These are phyloP conservation scores for Xylariaceae sp. DNA, from an alignment of 2,329 filamentous ascomycete species.

Conservation along the genomic window DNA sequence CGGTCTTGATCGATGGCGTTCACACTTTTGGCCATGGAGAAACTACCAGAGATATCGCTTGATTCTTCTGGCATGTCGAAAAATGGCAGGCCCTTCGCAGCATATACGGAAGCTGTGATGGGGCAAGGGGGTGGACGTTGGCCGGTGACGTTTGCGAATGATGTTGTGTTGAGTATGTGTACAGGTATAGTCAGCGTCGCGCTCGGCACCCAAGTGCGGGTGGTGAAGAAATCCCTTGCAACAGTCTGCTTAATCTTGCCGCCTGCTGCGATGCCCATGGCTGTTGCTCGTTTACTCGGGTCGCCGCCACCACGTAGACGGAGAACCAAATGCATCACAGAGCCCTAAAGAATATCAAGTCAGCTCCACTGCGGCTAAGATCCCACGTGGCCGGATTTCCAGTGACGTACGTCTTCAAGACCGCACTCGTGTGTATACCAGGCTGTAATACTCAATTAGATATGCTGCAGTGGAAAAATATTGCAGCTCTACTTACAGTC, in stretches of 20 bases:
- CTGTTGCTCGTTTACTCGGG: not conserved
- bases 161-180: slow-evolving; percentile 36
- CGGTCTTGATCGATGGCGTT: slow-evolving; percentile 16
- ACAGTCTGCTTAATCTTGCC: slow-evolving; percentile 20
- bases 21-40: slow-evolving; percentile 15
- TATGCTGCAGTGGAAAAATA: no score
- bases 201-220: slow-evolving; percentile 5
- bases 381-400: no score
- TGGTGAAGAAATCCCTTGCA: not conserved
- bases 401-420: no score
- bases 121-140: slow-evolving; percentile 31
- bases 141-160: slow-evolving; percentile 35
- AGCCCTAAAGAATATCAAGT: no score
- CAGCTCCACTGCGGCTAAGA: no score
- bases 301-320: not conserved
- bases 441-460: no score
- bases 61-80: slow-evolving; percentile 29
- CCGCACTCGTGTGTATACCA: no score
- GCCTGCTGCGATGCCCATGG: slow-evolving; percentile 17
- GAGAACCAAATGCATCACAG: not conserved
- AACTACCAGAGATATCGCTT: slow-evolving; percentile 14
- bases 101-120: slow-evolving; percentile 33
- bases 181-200: slow-evolving; percentile 22
- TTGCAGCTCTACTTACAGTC: not conserved
- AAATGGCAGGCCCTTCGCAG: slow-evolving; percentile 33